Evolutionary conservation across 2,329 filamentous ascomycete species (phyloP).

Genomic region (Verticillium dahliae): DNA sequence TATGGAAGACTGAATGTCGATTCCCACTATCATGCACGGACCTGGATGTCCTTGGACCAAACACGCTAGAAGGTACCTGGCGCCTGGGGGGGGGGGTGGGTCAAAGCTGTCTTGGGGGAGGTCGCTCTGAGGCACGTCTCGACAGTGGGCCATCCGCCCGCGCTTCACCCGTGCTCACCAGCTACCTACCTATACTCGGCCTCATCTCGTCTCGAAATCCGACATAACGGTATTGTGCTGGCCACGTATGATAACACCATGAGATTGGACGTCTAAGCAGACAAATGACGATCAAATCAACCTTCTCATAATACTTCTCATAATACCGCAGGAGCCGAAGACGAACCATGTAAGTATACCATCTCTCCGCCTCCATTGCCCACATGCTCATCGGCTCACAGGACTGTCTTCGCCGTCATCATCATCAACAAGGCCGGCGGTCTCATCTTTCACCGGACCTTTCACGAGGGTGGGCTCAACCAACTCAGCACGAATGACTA

Average conservation of each 20-base stretch:
- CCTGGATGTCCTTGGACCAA: not conserved
- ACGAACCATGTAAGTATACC: not conserved
- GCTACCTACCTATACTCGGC: not conserved
- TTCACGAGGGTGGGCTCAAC: conserved; percentile 76
- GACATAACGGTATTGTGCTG: not conserved
- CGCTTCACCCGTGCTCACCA: not conserved
- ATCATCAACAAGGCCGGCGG: conserved; percentile 99
- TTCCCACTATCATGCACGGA: not conserved
- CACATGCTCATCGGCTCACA: conserved; percentile 27
- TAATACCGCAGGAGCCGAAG: not conserved
- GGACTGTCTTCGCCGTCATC: conserved; percentile 92
- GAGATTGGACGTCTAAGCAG: not conserved
- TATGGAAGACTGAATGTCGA: not conserved
- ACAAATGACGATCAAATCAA: not conserved
- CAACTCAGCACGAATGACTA: conserved; percentile 94
- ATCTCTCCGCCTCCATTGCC: not conserved
- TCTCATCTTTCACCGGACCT: conserved; percentile 91
- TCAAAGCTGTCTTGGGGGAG: not conserved
- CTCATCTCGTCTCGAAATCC: not conserved
- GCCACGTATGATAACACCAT: not conserved
- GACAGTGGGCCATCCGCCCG: not conserved
- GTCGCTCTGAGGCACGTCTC: not conserved
- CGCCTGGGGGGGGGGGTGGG: not conserved
- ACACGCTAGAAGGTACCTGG: not conserved
- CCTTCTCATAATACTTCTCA: not conserved